A percentile compares a stretch with the other conserved stretches of the same genome.
phyloP scores from a whole-genome alignment of 768 basidiomycete genomes.

The Daedalea quercina region DNA sequence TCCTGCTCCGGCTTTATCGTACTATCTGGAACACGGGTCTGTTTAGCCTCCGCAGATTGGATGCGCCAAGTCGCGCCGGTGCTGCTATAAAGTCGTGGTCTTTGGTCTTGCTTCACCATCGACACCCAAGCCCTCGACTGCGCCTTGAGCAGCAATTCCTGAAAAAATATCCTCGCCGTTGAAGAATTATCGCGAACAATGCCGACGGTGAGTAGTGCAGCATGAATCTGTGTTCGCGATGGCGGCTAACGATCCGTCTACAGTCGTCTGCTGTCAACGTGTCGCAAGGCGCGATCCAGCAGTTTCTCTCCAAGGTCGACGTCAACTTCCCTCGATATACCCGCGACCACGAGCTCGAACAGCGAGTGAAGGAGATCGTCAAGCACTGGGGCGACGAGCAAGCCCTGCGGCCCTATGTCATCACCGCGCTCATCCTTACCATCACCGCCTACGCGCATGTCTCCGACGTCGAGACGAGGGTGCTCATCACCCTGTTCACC shows the following conservation, averaged over 20 bases:
- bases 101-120: too few species aligned
- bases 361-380: neutral
- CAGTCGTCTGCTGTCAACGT: neutral
- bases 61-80: too few species aligned
- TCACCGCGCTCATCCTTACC: conserved; percentile 3
- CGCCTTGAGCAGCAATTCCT: too few species aligned
- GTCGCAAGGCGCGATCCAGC: neutral
- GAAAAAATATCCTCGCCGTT: too few species aligned
- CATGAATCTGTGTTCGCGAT: neutral
- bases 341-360: conserved; percentile 2
- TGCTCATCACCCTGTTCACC: conserved; percentile 35
- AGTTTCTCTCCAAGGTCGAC: conserved; percentile 1
- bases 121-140: too few species aligned
- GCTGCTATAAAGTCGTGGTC: too few species aligned
- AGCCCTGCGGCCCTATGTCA: neutral
- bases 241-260: neutral
- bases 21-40: too few species aligned
- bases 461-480: conserved; percentile 18
- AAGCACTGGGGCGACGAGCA: conserved; percentile 1
- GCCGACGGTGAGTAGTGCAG: too few species aligned
- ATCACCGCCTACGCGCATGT: conserved; percentile 10
- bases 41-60: too few species aligned
- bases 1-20: too few species aligned
- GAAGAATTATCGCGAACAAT: too few species aligned
- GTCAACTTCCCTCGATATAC: neutral